phyloP scores from a whole-genome alignment of 805 yeast genomes.

The Nakazawaea laoshanensis region DNA sequence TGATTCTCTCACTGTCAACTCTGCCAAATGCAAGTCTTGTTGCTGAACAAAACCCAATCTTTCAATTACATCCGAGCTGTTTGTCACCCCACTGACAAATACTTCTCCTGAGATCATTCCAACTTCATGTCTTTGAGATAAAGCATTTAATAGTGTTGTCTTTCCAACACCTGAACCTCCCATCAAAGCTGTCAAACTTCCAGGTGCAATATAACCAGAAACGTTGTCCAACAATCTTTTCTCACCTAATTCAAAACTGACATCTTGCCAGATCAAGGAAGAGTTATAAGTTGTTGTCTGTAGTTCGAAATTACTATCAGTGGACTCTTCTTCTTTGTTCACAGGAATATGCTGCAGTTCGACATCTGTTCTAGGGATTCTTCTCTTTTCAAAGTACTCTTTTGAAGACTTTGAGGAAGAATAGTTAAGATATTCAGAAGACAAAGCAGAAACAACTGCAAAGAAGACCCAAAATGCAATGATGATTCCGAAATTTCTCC shows the following conservation, averaged over 20 bases:
- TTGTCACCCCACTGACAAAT: slow-evolving; percentile 44
- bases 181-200: slow-evolving; percentile 69
- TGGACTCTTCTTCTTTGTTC: slow-evolving; percentile 12
- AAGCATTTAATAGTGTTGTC: slow-evolving; percentile 44
- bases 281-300: slow-evolving; percentile 33
- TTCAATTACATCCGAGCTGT: slow-evolving; percentile 42
- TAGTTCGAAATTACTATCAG: slow-evolving; percentile 18
- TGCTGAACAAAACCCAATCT: slow-evolving; percentile 54
- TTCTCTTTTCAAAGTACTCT: no score
- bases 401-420: not conserved
- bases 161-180: slow-evolving; percentile 64
- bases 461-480: slow-evolving; percentile 14
- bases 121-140: slow-evolving; percentile 44
- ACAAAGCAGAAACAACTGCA: slow-evolving; percentile 4
- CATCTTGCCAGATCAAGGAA: slow-evolving; percentile 75
- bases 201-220: slow-evolving; percentile 81
- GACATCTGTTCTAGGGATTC: not conserved
- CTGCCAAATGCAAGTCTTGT: slow-evolving; percentile 45
- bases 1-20: slow-evolving; percentile 47
- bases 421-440: slow-evolving; percentile 16
- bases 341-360: not conserved
- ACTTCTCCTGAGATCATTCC: slow-evolving; percentile 54
- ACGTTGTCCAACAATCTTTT: slow-evolving; percentile 56
- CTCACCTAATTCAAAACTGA: slow-evolving; percentile 61
- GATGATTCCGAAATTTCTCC: slow-evolving; percentile 28